These are phyloP conservation scores for Kokia cookei DNA, from an alignment of 441 rosid species.

Conservation along the genomic window DNA sequence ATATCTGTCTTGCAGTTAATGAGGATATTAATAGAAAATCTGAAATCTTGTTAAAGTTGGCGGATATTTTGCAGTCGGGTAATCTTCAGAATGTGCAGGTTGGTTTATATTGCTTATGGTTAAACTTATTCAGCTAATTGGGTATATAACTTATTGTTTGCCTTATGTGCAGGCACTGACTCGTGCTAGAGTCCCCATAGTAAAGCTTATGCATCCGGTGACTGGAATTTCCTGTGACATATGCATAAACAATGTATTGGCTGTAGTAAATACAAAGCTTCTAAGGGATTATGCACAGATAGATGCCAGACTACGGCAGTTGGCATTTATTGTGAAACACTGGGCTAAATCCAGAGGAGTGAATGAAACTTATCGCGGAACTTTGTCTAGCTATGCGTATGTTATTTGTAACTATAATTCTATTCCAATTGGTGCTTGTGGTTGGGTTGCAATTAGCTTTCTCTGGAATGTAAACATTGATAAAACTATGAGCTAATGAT, in stretches of 20 bases:
- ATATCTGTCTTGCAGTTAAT: slow-evolving; percentile 75
- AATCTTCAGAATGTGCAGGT: slow-evolving; percentile 94
- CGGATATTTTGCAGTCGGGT: slow-evolving; percentile 70
- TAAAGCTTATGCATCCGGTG: slow-evolving; percentile 90
- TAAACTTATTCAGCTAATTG: background rate
- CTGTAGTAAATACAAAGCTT: slow-evolving; percentile 95
- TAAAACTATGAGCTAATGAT: background rate
- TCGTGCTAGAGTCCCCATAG: slow-evolving; percentile 93
- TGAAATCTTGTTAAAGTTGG: slow-evolving; percentile 74
- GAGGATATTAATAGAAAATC: slow-evolving; percentile 65
- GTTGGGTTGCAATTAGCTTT: background rate
- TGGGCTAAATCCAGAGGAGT: slow-evolving; percentile 97
- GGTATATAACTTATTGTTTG: background rate
- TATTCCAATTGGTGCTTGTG: background rate
- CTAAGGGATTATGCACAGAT: slow-evolving; percentile 72
- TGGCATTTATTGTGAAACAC: slow-evolving; percentile 86
- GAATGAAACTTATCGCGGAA: slow-evolving; percentile 92
- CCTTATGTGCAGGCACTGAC: slow-evolving; percentile 59
- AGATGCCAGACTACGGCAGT: slow-evolving; percentile 75
- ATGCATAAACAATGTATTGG: slow-evolving; percentile 87
- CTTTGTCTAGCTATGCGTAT: slow-evolving; percentile 96
- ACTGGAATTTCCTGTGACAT: slow-evolving; percentile 94
- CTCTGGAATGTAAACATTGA: background rate
- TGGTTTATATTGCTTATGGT: slow-evolving; percentile 9
- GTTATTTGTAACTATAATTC: slow-evolving; percentile 31